phyloP scores from a whole-genome alignment of 768 basidiomycete genomes.

The Sporobolomyces phaffii region DNA sequence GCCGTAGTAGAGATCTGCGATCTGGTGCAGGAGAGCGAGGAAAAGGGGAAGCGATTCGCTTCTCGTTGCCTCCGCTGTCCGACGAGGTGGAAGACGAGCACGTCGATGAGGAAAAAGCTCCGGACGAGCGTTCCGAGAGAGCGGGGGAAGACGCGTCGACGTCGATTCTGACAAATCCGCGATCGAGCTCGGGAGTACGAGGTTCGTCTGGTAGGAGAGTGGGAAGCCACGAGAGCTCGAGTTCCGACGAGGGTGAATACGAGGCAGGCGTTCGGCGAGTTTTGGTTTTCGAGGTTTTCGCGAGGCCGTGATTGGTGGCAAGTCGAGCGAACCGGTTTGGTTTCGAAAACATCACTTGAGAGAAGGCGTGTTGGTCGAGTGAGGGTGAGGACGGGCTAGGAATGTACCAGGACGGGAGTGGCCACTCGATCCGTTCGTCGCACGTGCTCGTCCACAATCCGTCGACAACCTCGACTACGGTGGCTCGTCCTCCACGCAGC shows the following conservation, averaged over 20 bases:
- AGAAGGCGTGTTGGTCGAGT: too few relatives aligned
- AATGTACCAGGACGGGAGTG: slow-evolving; percentile 1
- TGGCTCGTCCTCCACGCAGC: not conserved
- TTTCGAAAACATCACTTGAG: too few relatives aligned
- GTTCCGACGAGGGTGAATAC: too few relatives aligned
- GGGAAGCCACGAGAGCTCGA: too few relatives aligned
- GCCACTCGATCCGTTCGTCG: not conserved
- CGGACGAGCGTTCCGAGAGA: not conserved
- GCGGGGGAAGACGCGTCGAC: not conserved
- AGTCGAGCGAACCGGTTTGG: not conserved
- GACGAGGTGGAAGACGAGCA: not conserved
- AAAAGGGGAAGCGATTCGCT: not conserved
- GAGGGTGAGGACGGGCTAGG: not conserved
- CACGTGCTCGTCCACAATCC: slow-evolving; percentile 1
- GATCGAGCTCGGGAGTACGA: slow-evolving; percentile 4
- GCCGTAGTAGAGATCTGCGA: not conserved
- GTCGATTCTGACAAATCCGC: not conserved
- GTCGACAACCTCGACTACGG: not conserved
- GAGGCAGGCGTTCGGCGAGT: not conserved
- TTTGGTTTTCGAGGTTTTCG: not conserved
- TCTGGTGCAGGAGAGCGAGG: not conserved
- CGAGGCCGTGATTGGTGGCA: not conserved
- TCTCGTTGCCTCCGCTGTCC: not conserved
- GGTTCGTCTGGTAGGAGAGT: too few relatives aligned
- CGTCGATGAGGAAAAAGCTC: not conserved